These are phyloP conservation scores for Blastocladiella emersonii DNA, from an alignment of 371 early-diverging fungal genomes.

Conservation along the genomic window DNA sequence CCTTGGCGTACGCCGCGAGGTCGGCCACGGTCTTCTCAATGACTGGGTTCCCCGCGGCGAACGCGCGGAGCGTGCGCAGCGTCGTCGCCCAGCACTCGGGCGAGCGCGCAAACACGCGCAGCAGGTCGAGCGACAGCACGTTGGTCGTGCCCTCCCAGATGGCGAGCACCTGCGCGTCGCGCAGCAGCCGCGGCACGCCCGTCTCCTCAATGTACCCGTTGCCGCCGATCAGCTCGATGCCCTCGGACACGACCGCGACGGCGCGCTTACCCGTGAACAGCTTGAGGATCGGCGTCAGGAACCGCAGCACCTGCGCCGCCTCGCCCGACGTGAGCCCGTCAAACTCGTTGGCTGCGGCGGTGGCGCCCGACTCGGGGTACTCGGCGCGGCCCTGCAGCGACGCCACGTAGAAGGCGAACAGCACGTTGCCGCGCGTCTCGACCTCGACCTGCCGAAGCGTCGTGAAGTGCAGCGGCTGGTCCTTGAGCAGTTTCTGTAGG, in stretches of 20 bases:
- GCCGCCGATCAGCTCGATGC: slow-evolving; percentile 53
- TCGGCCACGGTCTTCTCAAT: neutral
- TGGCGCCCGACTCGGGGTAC: too few species aligned
- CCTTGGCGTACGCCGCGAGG: neutral
- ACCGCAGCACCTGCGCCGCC: slow-evolving; percentile 30
- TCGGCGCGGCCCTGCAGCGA: slow-evolving; percentile 41
- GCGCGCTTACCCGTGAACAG: slow-evolving; percentile 36
- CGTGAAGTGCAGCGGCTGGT: slow-evolving; percentile 42
- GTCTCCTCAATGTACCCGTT: slow-evolving; percentile 48
- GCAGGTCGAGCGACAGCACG: slow-evolving; percentile 46
- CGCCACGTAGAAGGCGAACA: slow-evolving; percentile 38
- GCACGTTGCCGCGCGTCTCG: slow-evolving; percentile 30
- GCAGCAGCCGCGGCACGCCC: slow-evolving; percentile 37
- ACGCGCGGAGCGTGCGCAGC: neutral
- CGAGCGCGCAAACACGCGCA: slow-evolving; percentile 28
- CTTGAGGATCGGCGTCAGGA: slow-evolving; percentile 51
- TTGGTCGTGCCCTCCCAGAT: slow-evolving; percentile 61
- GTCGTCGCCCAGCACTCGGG: neutral
- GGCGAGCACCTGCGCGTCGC: slow-evolving; percentile 49
- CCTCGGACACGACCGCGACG: slow-evolving; percentile 31
- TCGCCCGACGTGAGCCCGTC: neutral
- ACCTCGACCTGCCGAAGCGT: slow-evolving; percentile 40
- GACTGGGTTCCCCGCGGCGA: neutral
- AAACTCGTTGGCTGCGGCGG: neutral
- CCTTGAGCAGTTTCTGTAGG: slow-evolving; percentile 15